These are phyloP conservation scores for Leucosporidium scottii DNA, from an alignment of 768 basidiomycete species.

Conservation along the genomic window DNA sequence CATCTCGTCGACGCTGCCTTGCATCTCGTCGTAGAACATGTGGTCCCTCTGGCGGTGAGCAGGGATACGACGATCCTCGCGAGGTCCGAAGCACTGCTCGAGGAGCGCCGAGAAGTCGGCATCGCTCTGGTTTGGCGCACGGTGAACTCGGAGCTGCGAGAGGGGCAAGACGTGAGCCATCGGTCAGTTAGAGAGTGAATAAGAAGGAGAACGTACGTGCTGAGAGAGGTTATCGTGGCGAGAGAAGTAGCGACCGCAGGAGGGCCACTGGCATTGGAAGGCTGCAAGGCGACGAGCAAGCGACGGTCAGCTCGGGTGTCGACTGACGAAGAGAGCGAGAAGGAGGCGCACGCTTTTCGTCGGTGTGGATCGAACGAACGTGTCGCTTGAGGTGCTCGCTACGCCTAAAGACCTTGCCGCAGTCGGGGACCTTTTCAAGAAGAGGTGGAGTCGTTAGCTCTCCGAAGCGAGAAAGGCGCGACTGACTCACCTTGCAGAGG, in stretches of 20 bases:
- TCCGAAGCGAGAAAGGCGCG: neutral
- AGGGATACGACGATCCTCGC: neutral
- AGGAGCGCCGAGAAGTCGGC: conserved; percentile 14
- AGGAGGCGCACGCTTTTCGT: conserved; percentile 75
- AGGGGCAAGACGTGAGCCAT: neutral
- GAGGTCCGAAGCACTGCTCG: conserved; percentile 11
- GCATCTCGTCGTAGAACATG: neutral
- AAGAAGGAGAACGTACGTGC: conserved; percentile 43
- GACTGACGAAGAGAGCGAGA: conserved; percentile 9
- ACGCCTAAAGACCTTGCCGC: conserved; percentile 79
- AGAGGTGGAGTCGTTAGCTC: neutral
- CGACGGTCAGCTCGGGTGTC: neutral
- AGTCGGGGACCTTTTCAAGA: conserved; percentile 67
- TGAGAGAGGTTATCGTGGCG: conserved; percentile 74
- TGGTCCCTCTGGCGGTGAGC: neutral
- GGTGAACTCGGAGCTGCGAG: conserved; percentile 28
- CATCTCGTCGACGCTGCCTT: neutral
- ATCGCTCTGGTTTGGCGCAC: conserved; percentile 6
- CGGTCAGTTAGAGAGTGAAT: neutral
- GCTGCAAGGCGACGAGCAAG: conserved; percentile 46
- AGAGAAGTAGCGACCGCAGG: conserved; percentile 67
- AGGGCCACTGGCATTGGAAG: conserved; percentile 60
- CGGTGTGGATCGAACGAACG: conserved; percentile 77
- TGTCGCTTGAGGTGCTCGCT: conserved; percentile 88
- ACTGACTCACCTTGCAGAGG: conserved; percentile 12